A percentile compares a stretch with the other conserved stretches of the same genome.
Conservation (phyloP, 176 grass and related monocot species). For the Bonia amplexicaulis region DNA sequence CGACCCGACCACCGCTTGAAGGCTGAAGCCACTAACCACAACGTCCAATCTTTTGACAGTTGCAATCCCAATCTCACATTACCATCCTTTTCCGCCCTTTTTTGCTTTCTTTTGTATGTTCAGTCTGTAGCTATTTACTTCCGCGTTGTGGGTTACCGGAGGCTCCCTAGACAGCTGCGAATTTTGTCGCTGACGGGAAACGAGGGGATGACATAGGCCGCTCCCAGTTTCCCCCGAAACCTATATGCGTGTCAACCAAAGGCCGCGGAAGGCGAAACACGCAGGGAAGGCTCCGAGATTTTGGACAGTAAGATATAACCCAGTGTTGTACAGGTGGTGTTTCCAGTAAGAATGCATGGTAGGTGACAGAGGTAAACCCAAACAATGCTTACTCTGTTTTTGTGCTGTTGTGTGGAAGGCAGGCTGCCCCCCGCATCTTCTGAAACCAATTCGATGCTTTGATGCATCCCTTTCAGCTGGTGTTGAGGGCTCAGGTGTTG, state of each 20-base stretch:
- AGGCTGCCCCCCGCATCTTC: slow-evolving; percentile 22
- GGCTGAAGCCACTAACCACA: slow-evolving; percentile 42
- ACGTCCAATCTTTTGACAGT: slow-evolving; percentile 11
- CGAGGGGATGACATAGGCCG: not conserved
- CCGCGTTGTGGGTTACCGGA: not conserved
- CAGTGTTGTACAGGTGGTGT: slow-evolving; percentile 60
- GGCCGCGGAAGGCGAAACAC: slow-evolving; percentile 22
- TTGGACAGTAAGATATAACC: slow-evolving; percentile 50
- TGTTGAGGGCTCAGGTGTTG: not conserved
- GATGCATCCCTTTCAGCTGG: not conserved
- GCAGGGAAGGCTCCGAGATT: slow-evolving; percentile 52
- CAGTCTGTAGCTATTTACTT: slow-evolving; percentile 19
- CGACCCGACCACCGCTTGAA: slow-evolving; percentile 19
- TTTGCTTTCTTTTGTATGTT: not conserved
- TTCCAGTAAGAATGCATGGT: slow-evolving; percentile 16
- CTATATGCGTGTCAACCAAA: slow-evolving; percentile 34
- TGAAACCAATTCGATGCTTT: not conserved
- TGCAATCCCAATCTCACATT: slow-evolving; percentile 4
- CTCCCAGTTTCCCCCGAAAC: slow-evolving; percentile 28
- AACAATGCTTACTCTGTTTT: slow-evolving; percentile 1
- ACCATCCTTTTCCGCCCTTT: not conserved
- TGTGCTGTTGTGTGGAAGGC: slow-evolving; percentile 3
- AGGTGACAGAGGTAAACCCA: not conserved
- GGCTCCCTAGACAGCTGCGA: not conserved
- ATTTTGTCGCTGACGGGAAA: slow-evolving; percentile 29